Conservation (phyloP, 176 grass and related monocot species). For the Carex kokanica region DNA sequence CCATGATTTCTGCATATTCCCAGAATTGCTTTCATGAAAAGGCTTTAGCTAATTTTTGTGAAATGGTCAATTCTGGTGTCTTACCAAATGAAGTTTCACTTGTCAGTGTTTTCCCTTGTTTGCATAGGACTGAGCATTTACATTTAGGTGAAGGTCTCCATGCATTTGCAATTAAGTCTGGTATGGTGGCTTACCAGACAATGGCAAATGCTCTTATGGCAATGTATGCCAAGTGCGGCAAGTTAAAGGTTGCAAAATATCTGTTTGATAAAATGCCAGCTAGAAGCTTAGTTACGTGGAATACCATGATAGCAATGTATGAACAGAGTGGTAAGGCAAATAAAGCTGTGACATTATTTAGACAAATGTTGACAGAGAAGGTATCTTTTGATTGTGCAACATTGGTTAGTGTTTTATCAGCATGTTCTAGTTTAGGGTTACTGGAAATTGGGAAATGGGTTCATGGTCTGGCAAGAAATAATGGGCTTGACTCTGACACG, state of each 20-base stretch:
- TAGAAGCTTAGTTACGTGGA: constrained; percentile 65
- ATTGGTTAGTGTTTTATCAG: constrained; percentile 71
- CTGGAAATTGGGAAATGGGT: constrained; percentile 71
- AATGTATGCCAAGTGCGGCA: constrained; percentile 66
- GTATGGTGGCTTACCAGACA: constrained; percentile 41
- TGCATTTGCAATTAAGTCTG: constrained; percentile 52
- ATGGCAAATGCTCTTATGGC: constrained; percentile 64
- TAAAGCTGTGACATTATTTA: constrained; percentile 60
- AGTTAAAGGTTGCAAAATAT: constrained; percentile 26
- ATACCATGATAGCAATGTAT: constrained; percentile 81
- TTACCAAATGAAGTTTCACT: constrained; percentile 68
- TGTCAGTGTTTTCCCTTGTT: constrained; percentile 73
- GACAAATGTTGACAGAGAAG: constrained; percentile 63
- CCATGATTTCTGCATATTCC: constrained; percentile 73
- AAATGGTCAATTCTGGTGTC: constrained; percentile 40
- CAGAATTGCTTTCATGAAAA: constrained; percentile 57
- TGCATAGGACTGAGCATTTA: constrained; percentile 42
- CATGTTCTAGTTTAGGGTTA: constrained; percentile 49
- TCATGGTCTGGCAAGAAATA: constrained; percentile 50
- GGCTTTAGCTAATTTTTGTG: constrained; percentile 46
- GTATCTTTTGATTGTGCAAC: constrained; percentile 52
- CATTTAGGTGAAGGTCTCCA: constrained; percentile 45
- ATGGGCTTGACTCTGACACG: constrained; percentile 43
- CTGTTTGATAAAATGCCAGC: constrained; percentile 48
- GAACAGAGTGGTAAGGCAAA: constrained; percentile 41